Percentiles rank a stretch among this genome's conserved stretches.
phyloP scores from a whole-genome alignment of 2,329 filamentous ascomycete genomes.

The Neonectria coccinea region DNA sequence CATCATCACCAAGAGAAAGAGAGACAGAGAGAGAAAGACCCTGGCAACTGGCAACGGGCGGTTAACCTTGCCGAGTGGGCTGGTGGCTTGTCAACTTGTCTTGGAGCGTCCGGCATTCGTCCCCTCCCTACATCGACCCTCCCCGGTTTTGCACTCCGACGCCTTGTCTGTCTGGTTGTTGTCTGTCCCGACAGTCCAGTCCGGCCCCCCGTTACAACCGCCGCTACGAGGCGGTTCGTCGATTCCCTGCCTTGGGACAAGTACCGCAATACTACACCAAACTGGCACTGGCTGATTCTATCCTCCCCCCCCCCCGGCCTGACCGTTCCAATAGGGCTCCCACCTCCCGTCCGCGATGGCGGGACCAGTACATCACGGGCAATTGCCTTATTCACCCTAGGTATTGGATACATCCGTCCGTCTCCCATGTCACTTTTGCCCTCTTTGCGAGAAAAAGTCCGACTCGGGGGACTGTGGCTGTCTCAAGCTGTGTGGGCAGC shows the following conservation, averaged over 20 bases:
- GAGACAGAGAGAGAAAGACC: not conserved
- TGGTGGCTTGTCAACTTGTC: not conserved
- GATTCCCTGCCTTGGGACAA: not conserved
- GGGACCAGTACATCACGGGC: constrained; percentile 33
- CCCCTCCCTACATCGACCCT: not conserved
- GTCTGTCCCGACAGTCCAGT: not conserved
- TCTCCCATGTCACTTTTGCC: constrained; percentile 36
- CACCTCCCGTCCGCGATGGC: constrained; percentile 34
- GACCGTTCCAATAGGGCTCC: constrained; percentile 40
- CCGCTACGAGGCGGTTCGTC: not conserved
- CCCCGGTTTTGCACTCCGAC: not conserved
- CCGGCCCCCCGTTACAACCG: constrained; percentile 1
- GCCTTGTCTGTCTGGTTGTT: not conserved
- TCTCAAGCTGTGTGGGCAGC: constrained; percentile 35
- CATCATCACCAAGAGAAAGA: not conserved
- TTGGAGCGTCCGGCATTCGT: not conserved
- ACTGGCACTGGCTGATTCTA: constrained; percentile 3
- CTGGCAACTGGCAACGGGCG: not conserved
- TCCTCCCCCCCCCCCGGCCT: constrained; percentile 8
- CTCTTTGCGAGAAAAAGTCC: constrained; percentile 29
- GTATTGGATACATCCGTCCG: constrained; percentile 42
- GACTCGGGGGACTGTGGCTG: constrained; percentile 38
- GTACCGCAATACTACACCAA: not conserved
- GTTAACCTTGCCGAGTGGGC: constrained; percentile 1
- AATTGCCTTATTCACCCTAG: constrained; percentile 33